These are phyloP conservation scores for Knoxdaviesia capensis DNA, from an alignment of 2,329 filamentous ascomycete genomes.

Conservation along the genomic window DNA sequence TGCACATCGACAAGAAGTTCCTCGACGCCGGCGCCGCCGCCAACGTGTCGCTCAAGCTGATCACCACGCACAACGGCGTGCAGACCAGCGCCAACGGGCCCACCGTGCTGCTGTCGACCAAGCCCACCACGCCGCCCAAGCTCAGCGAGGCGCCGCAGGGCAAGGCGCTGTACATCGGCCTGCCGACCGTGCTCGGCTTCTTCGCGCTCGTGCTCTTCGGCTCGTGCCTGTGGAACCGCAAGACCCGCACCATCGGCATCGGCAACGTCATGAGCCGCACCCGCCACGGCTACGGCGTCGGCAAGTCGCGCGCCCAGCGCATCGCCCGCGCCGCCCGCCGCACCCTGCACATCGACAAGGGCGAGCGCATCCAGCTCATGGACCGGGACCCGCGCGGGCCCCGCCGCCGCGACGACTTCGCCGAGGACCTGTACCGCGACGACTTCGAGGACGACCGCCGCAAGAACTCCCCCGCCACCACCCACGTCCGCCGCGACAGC, in stretches of 20 bases:
- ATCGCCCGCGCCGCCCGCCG: constrained; percentile 13
- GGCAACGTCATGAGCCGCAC: constrained; percentile 29
- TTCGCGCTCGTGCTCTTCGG: constrained; percentile 28
- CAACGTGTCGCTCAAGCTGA: constrained; percentile 28
- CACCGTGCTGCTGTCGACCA: constrained; percentile 18
- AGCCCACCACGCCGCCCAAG: constrained; percentile 13
- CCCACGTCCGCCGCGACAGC: constrained; percentile 14
- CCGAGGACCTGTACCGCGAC: background rate
- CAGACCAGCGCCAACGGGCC: constrained; percentile 17
- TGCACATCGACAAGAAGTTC: constrained; percentile 17
- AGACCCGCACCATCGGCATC: constrained; percentile 26
- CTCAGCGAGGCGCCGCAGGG: constrained; percentile 14
- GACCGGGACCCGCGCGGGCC: constrained; percentile 16
- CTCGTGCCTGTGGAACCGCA: constrained; percentile 34
- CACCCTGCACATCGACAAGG: constrained; percentile 20
- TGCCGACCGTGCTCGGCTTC: constrained; percentile 28
- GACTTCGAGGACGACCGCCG: background rate
- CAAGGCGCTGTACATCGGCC: constrained; percentile 27
- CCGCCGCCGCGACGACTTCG: constrained; percentile 9
- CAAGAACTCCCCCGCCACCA: background rate
- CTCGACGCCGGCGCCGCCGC: constrained; percentile 16
- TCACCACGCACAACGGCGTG: constrained; percentile 14
- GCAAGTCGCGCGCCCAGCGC: constrained; percentile 16
- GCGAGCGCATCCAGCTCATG: constrained; percentile 3
- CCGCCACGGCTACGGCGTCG: constrained; percentile 23